Conservation (phyloP, 108 stramenopile genomes). For the Thalassiosira profunda region DNA sequence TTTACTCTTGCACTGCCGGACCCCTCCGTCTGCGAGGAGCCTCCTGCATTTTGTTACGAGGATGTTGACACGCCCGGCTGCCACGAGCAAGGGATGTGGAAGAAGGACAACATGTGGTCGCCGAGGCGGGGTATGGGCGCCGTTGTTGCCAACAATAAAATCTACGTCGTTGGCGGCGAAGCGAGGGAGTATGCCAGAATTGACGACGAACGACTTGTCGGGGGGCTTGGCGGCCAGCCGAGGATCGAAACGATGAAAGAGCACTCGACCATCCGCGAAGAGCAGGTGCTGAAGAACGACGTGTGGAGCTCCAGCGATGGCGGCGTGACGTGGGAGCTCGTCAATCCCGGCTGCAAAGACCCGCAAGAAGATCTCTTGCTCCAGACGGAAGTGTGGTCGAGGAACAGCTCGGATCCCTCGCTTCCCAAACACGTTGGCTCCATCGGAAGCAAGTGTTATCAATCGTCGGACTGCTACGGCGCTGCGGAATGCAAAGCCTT, state of each 20-base stretch:
- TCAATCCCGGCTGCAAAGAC: constrained; percentile 68
- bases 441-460: constrained; percentile 40
- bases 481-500: constrained; percentile 54
- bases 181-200: constrained; percentile 69
- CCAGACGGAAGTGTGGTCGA: constrained; percentile 51
- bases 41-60: constrained; percentile 30
- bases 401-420: constrained; percentile 20
- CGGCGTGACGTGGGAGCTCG: constrained; percentile 70
- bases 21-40: constrained; percentile 34
- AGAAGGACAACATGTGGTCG: constrained; percentile 81
- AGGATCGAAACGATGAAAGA: constrained; percentile 45
- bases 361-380: constrained; percentile 57
- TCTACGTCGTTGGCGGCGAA: constrained; percentile 77
- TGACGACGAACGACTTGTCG: constrained; percentile 48
- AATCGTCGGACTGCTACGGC: constrained; percentile 57
- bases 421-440: constrained; percentile 28
- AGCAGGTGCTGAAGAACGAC: constrained; percentile 69
- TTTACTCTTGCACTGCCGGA: constrained; percentile 7
- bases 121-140: constrained; percentile 67
- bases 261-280: constrained; percentile 54
- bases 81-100: constrained; percentile 41
- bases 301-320: constrained; percentile 73
- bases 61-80: constrained; percentile 34
- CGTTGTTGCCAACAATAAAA: constrained; percentile 47
- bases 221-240: constrained; percentile 53